Base-by-base conservation (phyloP, 2,329 filamentous ascomycete genomes). In the Arthrobotrys sphaeroides region DNA sequence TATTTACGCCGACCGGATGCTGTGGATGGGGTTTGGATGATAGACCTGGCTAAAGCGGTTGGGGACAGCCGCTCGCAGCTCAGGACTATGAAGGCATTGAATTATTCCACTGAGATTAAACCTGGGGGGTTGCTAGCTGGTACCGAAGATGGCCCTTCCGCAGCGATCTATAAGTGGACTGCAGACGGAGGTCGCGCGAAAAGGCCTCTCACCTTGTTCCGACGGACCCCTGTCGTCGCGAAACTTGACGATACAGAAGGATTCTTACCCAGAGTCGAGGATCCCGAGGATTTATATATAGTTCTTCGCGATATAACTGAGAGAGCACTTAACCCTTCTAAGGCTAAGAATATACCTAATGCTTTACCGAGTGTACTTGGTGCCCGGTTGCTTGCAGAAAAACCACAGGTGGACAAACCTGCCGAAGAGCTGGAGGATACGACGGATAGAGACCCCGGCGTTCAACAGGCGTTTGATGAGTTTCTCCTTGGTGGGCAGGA, bases 261-360 rank as follows among this genome's bases (percentile, higher is more conserved):
- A 20, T 47, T 18, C 31, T 60, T 18, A 28, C 51, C 10, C 12
- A 26, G 4, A 12, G 28, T 49, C 7, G 6, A 26, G 40, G 5
- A 28, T 10, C 10, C 18, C 38, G 1, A 38, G 59, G 4, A 26
- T 73, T 18, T n/a, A n/a, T 65, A 47, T 16, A 49, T 57, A 18
- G 60, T 20, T n/a, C 26, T 73, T 36, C 55, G 60, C 12, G 59
- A 73, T 26, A 3, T 57, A 1, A 45, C 47, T 3, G 68, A 73
- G 13, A 26, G 57, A 49, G 45, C 24, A 12, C 9, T 72, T 1
- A 45, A 12, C 5, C 57, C 45, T n/a, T n/a, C n/a, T 4, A 47
- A 36, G 5, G 45, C 57, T 2, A 47, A 47, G 47, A 57, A 47
- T 9, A 45, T 47, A 9, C 42, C 42, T n/a, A 51, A 51, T 16